Base-by-base conservation (phyloP, 1,284 basidiomycete species). In the Boletus semigastroideus region DNA sequence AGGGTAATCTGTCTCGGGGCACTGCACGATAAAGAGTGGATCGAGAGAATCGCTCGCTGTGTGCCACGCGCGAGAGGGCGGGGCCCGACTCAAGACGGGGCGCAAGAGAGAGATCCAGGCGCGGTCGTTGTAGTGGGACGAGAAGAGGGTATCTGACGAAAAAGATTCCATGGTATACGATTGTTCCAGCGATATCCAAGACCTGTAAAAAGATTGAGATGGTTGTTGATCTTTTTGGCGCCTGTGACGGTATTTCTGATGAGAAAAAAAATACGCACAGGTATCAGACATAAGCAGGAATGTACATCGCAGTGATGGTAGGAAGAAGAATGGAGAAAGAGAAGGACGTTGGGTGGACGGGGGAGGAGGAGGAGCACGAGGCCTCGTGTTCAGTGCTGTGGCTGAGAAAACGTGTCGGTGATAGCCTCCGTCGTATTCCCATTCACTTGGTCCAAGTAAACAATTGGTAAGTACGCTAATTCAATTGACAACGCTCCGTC, bases 371-470 rank as follows among this genome's bases (percentile, higher is more conserved):
- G 33, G 33, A 34, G 5, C 4, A 8, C n/a, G 2, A 9, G 52
- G 54, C 65, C 65, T 70, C 65, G 65, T 67, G 68, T 62, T 57
- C 22, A 5, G 60, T 34, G 36, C 30, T 19, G 67, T 67, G 65
- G 65, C 65, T 67, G 65, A 69, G 67, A 67, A 66, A 70, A 70
- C 68, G 65, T 67, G 67, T 64, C 54, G 66, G 48, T 34, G 33
- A 34, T 34, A n/a, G 33, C 13, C 33, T 16, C 60, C 60, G 60
- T 54, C 30, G 49, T 60, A 67, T 61, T 56, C 57, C 64, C 61
- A 49, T 64, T 52, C n/a, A 46, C 5, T 41, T 47, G 39, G 8
- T 33, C 31, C 2, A 33, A 46, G 10, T 22, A n/a, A n/a, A n/a
- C n/a, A n/a, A n/a, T n/a, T n/a, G n/a, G n/a, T n/a, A n/a, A n/a